Conservation (phyloP, 2,329 filamentous ascomycete species). For the Colletotrichum cordylinicola region DNA sequence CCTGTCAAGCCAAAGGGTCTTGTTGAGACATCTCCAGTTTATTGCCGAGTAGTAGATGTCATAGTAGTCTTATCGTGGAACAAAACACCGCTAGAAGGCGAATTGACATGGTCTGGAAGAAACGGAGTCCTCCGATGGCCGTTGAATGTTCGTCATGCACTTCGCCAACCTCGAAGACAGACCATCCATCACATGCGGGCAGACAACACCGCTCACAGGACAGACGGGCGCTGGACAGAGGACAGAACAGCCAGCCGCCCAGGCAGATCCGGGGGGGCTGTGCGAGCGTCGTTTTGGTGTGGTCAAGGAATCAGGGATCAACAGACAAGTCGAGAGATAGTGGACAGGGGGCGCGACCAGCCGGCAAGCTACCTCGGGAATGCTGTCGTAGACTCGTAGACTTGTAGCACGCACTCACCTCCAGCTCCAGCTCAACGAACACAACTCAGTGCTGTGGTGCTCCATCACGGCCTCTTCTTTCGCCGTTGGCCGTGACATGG, state of each 20-base stretch:
- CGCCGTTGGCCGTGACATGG: neutral
- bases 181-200: neutral
- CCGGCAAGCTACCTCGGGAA: neutral
- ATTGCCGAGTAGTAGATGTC: neutral
- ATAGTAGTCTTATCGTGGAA: neutral
- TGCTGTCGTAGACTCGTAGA: neutral
- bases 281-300: neutral
- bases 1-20: neutral
- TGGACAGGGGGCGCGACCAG: constrained; percentile 1
- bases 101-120: neutral
- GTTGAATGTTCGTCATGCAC: neutral
- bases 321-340: constrained; percentile 1
- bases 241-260: neutral
- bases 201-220: neutral
- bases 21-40: neutral
- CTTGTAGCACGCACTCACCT: neutral
- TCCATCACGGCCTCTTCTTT: neutral
- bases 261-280: neutral
- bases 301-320: neutral
- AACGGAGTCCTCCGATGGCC: constrained; percentile 1
- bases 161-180: neutral
- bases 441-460: neutral
- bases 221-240: neutral
- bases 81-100: neutral
- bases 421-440: neutral